These are phyloP conservation scores for Vaccinium corymbosum DNA, from an alignment of 148 eudicot genomes.

Conservation along the genomic window DNA sequence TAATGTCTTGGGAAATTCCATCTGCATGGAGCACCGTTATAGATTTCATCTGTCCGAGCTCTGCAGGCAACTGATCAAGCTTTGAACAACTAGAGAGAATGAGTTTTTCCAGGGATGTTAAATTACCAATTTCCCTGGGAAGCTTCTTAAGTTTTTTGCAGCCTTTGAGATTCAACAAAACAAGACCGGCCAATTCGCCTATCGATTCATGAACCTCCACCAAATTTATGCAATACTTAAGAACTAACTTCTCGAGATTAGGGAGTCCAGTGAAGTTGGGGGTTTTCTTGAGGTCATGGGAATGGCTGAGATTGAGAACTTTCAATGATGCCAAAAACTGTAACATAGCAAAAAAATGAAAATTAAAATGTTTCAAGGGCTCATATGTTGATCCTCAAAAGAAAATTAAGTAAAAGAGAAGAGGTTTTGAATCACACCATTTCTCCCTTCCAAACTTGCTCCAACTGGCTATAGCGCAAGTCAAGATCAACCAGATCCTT, in stretches of 20 bases:
- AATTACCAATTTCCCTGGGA: neutral
- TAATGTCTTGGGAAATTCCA: neutral
- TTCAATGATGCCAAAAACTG: neutral
- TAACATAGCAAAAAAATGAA: neutral
- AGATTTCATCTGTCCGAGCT: neutral
- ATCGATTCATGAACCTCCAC: too few species aligned
- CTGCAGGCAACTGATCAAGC: neutral
- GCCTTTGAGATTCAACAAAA: too few species aligned
- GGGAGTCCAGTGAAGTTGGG: constrained; percentile 4
- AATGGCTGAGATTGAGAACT: neutral
- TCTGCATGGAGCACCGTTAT: neutral
- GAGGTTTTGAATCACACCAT: too few species aligned
- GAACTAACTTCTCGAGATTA: neutral
- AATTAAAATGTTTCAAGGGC: fast-evolving
- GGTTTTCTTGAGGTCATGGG: neutral
- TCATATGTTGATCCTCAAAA: neutral
- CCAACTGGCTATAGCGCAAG: too few species aligned
- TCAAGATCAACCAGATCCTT: too few species aligned
- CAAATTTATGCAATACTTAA: neutral
- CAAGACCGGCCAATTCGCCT: too few species aligned
- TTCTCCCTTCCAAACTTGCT: too few species aligned
- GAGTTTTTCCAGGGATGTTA: neutral
- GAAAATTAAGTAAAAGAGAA: neutral
- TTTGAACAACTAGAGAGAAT: constrained; percentile 3
- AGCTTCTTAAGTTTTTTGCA: neutral